phyloP scores from a whole-genome alignment of 2,329 filamentous ascomycete species.

The Paraconiothyrium brasiliense region DNA sequence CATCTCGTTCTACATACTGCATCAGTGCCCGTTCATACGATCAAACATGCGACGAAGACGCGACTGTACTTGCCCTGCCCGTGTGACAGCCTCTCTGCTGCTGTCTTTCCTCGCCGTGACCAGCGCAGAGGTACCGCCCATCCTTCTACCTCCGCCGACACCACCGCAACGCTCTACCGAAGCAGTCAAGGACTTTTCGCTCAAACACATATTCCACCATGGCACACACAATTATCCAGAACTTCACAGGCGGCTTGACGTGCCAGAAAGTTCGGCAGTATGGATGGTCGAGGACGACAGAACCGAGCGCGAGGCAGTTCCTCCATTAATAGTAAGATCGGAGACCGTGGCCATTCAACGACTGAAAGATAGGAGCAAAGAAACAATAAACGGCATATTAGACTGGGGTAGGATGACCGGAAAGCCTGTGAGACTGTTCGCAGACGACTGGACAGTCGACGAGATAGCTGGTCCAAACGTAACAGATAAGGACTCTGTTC shows the following conservation, averaged over 20 bases:
- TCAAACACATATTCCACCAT: constrained; percentile 93
- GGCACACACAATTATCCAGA: constrained; percentile 80
- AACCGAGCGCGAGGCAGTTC: constrained; percentile 51
- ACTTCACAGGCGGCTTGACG: constrained; percentile 80
- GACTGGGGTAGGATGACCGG: constrained; percentile 75
- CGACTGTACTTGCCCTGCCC: constrained; percentile 63
- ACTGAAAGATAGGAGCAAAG: constrained; percentile 78
- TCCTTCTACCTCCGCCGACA: constrained; percentile 37
- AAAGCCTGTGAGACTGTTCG: constrained; percentile 71
- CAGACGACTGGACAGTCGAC: constrained; percentile 84
- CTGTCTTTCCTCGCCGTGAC: constrained; percentile 73
- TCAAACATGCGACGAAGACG: constrained; percentile 40
- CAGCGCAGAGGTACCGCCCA: constrained; percentile 45
- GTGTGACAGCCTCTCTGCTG: constrained; percentile 70
- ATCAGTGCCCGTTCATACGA: not conserved
- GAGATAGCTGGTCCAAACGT: constrained; percentile 81
- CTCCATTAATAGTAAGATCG: constrained; percentile 66
- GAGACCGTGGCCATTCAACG: constrained; percentile 77
- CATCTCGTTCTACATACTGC: not conserved
- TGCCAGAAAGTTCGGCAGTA: constrained; percentile 69
- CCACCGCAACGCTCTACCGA: constrained; percentile 31
- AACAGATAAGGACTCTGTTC: constrained; percentile 82
- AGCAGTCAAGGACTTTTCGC: constrained; percentile 47
- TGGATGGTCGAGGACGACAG: constrained; percentile 70
- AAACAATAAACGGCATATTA: constrained; percentile 81